Conservation (phyloP, 1,139 yeast genomes). For the Diutina catenulata region DNA sequence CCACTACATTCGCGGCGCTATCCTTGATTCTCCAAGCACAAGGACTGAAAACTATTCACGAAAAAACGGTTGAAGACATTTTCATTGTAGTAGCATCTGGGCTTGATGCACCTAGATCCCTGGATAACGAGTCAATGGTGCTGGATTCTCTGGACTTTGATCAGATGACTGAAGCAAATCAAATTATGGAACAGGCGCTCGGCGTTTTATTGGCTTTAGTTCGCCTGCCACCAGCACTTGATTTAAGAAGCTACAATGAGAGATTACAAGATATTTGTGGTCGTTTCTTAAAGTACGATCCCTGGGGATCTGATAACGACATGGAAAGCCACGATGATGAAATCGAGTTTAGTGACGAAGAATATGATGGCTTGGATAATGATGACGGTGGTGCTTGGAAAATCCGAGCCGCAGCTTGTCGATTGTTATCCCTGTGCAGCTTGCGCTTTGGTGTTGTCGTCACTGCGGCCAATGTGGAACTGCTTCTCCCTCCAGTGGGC, state of each 20-base stretch:
- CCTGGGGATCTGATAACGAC: slow-evolving; percentile 28
- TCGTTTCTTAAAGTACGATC: slow-evolving; percentile 43
- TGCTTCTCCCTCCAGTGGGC: slow-evolving; percentile 13
- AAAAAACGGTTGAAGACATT: too few relatives aligned
- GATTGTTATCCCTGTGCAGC: background rate
- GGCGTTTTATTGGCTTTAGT: background rate
- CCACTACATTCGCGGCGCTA: too few relatives aligned
- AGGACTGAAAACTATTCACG: too few relatives aligned
- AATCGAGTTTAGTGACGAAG: slow-evolving; percentile 28
- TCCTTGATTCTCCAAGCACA: too few relatives aligned
- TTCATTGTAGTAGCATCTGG: too few relatives aligned
- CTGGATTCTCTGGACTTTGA: too few relatives aligned
- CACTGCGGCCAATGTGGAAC: slow-evolving; percentile 6
- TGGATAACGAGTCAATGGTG: too few relatives aligned
- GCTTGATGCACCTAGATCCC: too few relatives aligned
- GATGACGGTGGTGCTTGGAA: slow-evolving; percentile 39
- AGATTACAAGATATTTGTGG: slow-evolving; percentile 20
- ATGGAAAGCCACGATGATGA: slow-evolving; percentile 19
- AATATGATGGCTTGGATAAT: slow-evolving; percentile 18
- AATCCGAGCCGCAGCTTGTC: background rate
- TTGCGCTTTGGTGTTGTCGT: background rate
- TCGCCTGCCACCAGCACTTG: background rate
- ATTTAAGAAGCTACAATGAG: background rate
- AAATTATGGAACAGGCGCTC: background rate
- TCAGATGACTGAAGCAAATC: background rate